phyloP scores from a whole-genome alignment of 1,139 yeast genomes.

The Casaregolazyma suthepensis region DNA sequence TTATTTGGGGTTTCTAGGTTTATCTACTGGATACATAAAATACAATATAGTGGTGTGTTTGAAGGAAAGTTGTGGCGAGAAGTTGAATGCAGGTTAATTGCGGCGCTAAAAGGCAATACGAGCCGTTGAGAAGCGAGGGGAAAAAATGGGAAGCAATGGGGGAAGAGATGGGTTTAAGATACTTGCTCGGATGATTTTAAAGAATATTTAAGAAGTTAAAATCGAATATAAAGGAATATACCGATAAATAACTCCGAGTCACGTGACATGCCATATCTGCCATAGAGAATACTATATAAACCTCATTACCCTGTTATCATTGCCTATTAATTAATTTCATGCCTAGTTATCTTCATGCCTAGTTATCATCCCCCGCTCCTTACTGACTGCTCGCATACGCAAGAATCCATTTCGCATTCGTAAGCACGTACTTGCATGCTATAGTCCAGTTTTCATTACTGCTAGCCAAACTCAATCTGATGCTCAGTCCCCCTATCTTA shows the following conservation, averaged over 20 bases:
- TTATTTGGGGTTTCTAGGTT: not conserved
- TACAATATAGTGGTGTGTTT: not conserved
- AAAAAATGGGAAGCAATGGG: not conserved
- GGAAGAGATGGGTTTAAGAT: too few relatives aligned
- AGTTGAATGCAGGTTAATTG: not conserved
- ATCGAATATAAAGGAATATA: too few relatives aligned
- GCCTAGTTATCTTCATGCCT: too few relatives aligned
- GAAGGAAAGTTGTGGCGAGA: not conserved
- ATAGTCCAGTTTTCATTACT: conserved; percentile 83
- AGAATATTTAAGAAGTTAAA: not conserved
- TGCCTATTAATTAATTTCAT: too few relatives aligned
- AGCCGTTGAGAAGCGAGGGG: not conserved
- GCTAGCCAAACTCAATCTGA: conserved; percentile 56
- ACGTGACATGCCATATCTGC: not conserved
- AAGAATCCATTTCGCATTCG: conserved; percentile 46
- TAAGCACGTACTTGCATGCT: conserved; percentile 75
- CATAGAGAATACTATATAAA: not conserved
- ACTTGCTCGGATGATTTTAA: too few relatives aligned
- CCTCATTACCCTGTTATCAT: too few relatives aligned
- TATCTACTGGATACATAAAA: not conserved
- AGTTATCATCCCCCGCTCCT: too few relatives aligned
- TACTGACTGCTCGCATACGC: conserved; percentile 30
- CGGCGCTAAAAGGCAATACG: not conserved
- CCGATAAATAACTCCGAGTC: not conserved
- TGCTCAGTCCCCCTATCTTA: conserved; percentile 70